Evolutionary conservation across 1,139 yeast species (phyloP), one percentile per base, ranked within the genome.

Genomic region (Taphrina communis): DNA sequence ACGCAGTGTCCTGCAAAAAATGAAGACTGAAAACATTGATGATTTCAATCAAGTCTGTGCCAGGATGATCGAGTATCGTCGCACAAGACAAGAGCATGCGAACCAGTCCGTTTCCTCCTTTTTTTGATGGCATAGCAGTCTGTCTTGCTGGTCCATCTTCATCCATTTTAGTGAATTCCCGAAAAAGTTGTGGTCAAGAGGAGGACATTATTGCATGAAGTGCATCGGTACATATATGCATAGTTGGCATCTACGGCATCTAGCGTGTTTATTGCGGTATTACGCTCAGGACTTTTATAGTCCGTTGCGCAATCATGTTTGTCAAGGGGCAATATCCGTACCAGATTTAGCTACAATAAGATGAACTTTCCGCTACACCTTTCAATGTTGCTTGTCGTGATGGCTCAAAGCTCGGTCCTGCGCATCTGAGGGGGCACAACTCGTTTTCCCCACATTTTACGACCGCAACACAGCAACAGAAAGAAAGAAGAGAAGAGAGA

Each of bases 31-130:
- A 36, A 56, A 55, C 3, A 50, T 63, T 21, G 61, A 46, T 35
- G 67, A 63, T 25, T 63, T 63, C 46, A 25, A 63, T 4, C 44
- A 36, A n/a, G 67, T 63, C 17, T 55, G 61, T 21, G 21, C 39
- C 55, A 41, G 48, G 21, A 63, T 63, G 35, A 50, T 63, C n/a
- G 55, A 53, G 14, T 57, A 63, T 17, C 67, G 67, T 35, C 60
- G 67, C 14, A 11, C 67, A 8, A 25, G 21, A 14, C 62, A 58
- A 35, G 52, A 42, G 25, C 62, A 58, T 14, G 25, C n/a, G 17
- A 44, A 46, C 25, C 62, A 58, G 36, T 58, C 62, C 62, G 21
- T 58, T 12, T 44, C 62, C 25, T 58, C 62, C 42, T 58, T 58
- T 44, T 58, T 58, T 19, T 58, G 62, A 58, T 25, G 11, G 25